Percentiles rank a stretch among this genome's conserved stretches.
phyloP scores from a whole-genome alignment of 2,329 filamentous ascomycete species.

The Neopestalotiopsis sp. region DNA sequence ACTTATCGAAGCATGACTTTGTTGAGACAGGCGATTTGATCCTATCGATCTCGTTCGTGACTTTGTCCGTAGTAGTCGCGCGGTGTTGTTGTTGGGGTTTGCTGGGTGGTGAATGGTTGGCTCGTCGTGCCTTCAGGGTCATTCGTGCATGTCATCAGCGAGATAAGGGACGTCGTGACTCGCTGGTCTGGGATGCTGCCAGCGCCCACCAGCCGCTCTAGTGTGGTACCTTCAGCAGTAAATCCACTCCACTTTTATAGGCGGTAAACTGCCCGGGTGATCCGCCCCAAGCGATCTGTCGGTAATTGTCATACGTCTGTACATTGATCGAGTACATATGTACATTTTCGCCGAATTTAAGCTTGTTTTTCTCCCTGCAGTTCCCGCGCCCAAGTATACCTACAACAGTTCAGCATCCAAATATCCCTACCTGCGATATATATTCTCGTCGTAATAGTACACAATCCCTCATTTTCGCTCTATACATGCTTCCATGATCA shows the following conservation, averaged over 20 bases:
- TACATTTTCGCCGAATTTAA: conserved; percentile 2
- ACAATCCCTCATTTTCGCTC: not conserved
- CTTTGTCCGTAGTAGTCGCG: not conserved
- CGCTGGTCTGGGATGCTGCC: not conserved
- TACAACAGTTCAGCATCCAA: too few species aligned
- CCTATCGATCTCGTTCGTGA: not conserved
- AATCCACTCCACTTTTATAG: not conserved
- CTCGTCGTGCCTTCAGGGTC: not conserved
- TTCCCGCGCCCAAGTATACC: not conserved
- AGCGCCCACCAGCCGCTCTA: not conserved
- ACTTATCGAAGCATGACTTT: conserved; percentile 4
- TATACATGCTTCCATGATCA: not conserved
- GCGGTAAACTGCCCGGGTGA: not conserved
- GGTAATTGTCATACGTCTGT: not conserved
- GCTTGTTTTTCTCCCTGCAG: conserved; percentile 11
- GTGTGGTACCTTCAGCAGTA: not conserved
- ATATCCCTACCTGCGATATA: too few species aligned
- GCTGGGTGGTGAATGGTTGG: not conserved
- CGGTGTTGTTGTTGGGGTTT: not conserved
- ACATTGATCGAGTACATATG: not conserved
- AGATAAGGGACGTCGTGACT: conserved; percentile 14
- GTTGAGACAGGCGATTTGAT: not conserved
- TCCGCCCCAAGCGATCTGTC: conserved; percentile 7
- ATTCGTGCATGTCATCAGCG: conserved; percentile 16
- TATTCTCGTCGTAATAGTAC: too few species aligned